A percentile compares a stretch with the other conserved stretches of the same genome.
These are phyloP conservation scores for Lentithecium fluviatile DNA, from an alignment of 495 filamentous ascomycete species.

Conservation along the genomic window DNA sequence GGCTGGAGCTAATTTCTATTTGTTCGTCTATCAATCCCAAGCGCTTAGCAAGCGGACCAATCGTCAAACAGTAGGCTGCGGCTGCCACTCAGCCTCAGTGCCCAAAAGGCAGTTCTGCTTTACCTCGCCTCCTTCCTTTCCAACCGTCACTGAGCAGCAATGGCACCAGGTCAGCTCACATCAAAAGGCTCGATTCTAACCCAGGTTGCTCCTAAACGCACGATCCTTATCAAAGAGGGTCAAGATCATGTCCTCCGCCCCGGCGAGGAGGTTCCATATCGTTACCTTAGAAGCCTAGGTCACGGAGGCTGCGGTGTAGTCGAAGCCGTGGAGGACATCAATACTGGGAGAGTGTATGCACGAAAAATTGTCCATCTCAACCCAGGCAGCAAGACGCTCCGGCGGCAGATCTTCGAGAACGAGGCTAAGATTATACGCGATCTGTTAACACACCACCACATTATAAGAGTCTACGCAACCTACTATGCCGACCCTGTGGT, in stretches of 20 bases:
- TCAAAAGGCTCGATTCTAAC: too few species aligned
- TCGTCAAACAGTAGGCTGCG: too few species aligned
- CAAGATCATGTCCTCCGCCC: not conserved
- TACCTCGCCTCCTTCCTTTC: too few species aligned
- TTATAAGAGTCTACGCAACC: constrained; percentile 12
- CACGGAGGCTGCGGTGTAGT: not conserved
- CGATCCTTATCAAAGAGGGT: constrained; percentile 9
- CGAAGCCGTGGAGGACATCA: constrained; percentile 5
- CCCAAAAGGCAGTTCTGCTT: too few species aligned
- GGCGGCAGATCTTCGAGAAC: constrained; percentile 1
- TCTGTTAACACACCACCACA: constrained; percentile 2
- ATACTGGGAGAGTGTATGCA: constrained; percentile 3
- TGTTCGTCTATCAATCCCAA: too few species aligned
- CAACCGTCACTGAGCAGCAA: too few species aligned
- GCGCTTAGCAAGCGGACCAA: too few species aligned
- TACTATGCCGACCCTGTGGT: constrained; percentile 5
- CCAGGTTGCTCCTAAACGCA: too few species aligned
- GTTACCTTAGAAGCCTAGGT: not conserved
- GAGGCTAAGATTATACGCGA: constrained; percentile 5
- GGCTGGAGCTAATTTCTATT: too few species aligned
- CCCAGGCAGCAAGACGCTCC: not conserved
- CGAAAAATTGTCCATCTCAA: constrained; percentile 1
- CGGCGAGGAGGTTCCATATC: not conserved
- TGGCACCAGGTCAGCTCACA: too few species aligned
- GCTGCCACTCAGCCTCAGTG: too few species aligned